Conservation (phyloP, 1,284 basidiomycete species). For the Moniliophthora roreri region DNA sequence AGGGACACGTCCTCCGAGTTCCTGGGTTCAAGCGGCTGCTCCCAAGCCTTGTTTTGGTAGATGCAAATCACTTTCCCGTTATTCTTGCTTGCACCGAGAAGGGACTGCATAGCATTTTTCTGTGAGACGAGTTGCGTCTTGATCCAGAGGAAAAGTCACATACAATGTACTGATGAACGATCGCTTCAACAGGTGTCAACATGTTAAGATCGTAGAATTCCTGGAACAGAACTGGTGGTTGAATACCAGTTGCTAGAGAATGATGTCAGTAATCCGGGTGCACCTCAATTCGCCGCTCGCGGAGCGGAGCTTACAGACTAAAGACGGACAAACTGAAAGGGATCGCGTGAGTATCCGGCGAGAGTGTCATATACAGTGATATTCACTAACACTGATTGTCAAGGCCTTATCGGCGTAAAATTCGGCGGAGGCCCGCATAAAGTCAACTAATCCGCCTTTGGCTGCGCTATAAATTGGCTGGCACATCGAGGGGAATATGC, state of each 20-base stretch:
- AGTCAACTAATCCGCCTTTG: slow-evolving; percentile 20
- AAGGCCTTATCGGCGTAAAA: slow-evolving; percentile 18
- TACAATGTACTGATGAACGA: slow-evolving; percentile 20
- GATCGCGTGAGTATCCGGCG: not conserved
- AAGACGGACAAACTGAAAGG: slow-evolving; percentile 17
- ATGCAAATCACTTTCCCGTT: slow-evolving; percentile 19
- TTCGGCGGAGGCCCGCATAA: slow-evolving; percentile 18
- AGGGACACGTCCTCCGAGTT: not conserved
- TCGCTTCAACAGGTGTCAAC: slow-evolving; percentile 16
- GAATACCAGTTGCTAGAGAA: slow-evolving; percentile 16
- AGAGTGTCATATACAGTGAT: not conserved
- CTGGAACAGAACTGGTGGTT: slow-evolving; percentile 12
- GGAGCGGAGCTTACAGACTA: slow-evolving; percentile 13
- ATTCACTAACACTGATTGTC: slow-evolving; percentile 19
- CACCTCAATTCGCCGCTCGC: not conserved
- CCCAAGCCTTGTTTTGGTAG: slow-evolving; percentile 17
- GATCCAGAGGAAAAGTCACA: not conserved
- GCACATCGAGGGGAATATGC: slow-evolving; percentile 12
- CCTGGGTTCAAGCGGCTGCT: slow-evolving; percentile 7
- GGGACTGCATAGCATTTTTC: slow-evolving; percentile 10
- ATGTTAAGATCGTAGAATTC: slow-evolving; percentile 13
- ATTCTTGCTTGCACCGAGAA: slow-evolving; percentile 17
- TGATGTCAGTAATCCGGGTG: not conserved
- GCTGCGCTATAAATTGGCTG: slow-evolving; percentile 20
- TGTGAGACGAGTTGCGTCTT: not conserved